Evolutionary conservation across 2,329 filamentous ascomycete species (phyloP), one percentile per base, ranked within the genome.

Genomic region (Beauveria sp.): DNA sequence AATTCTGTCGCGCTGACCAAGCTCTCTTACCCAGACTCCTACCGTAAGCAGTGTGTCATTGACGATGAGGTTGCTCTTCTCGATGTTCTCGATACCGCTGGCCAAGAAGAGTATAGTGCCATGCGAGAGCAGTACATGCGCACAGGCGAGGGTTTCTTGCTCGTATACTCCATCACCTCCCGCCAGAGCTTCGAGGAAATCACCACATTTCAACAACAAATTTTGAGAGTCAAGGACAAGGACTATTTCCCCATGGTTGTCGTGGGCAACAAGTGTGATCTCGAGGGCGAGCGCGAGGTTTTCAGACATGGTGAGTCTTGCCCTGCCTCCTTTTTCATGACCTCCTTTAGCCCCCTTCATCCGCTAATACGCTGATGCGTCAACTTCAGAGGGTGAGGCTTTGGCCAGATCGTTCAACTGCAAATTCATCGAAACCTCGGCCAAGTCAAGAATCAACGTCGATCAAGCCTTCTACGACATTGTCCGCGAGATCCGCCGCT

Each of bases 121-220:
- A 98, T 99, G 95, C 86, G 95, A 74, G 95, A 99, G 81, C 95
- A 98, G 80, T 99, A 98, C 84, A 99, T 99, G 93, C 88, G 95
- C 72, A 98, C 93, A 26, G 95, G 95, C 74, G 95, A 99, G 79
- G 95, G 95, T 60, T 99, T 99, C 79, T 80, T 99, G 72, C 87
- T 99, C 59, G 92, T 98, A 72, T 98, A 98, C 83, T 96, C 93
- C 68, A 99, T 99, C 80, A 97, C 91, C 62, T 97, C 93, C 72
- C 87, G 93, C 72, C 93, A 97, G 78, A 96, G 91, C 71, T 98
- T 97, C 72, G 93, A 99, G 75, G 95, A 99, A 80, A 98, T 99
- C 76, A 89, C 92, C 78, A 96, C 92, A 54, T 98, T 98, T 79
- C 93, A 98, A 78, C 93, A 98, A 82, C 95, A 99, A 79, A 99